phyloP scores from a whole-genome alignment of 257 asterid genomes.

The Orobanche coerulescens region DNA sequence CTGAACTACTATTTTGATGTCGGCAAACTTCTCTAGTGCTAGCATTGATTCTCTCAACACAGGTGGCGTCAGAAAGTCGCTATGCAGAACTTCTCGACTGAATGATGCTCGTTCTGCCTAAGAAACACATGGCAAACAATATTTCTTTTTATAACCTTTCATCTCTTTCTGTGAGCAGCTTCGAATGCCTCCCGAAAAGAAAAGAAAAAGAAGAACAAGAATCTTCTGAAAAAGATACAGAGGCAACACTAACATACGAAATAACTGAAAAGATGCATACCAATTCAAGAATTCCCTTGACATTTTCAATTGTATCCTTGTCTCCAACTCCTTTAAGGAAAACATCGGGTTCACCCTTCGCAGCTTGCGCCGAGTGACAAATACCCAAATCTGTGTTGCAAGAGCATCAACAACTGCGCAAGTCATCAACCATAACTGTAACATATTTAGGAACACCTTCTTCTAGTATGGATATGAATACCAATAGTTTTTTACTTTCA shows the following conservation, averaged over 20 bases:
- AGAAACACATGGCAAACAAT: not conserved
- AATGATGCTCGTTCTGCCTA: slow-evolving; percentile 76
- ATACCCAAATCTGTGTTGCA: slow-evolving; percentile 53
- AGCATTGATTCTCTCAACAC: slow-evolving; percentile 62
- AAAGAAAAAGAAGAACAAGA: not conserved
- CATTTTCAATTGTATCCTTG: slow-evolving; percentile 55
- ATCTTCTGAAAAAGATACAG: not conserved
- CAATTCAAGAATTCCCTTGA: slow-evolving; percentile 74
- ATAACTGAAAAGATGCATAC: slow-evolving; percentile 29
- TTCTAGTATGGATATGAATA: not conserved
- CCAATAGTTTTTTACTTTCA: not conserved
- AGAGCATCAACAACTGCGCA: slow-evolving; percentile 41
- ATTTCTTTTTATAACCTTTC: too few species aligned
- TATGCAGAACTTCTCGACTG: slow-evolving; percentile 69
- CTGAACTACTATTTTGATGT: slow-evolving; percentile 54
- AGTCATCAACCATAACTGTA: slow-evolving; percentile 27
- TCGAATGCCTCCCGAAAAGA: too few species aligned
- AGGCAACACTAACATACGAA: not conserved
- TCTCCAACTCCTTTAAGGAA: slow-evolving; percentile 43
- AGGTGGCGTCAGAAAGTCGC: slow-evolving; percentile 78
- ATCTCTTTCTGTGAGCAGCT: too few species aligned
- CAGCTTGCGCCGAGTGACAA: slow-evolving; percentile 48
- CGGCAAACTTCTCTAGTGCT: slow-evolving; percentile 50
- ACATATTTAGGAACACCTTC: slow-evolving; percentile 20
- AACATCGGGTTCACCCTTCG: slow-evolving; percentile 44